Base-by-base conservation (phyloP, 345 rosid genomes). In the Populus davidiana region DNA sequence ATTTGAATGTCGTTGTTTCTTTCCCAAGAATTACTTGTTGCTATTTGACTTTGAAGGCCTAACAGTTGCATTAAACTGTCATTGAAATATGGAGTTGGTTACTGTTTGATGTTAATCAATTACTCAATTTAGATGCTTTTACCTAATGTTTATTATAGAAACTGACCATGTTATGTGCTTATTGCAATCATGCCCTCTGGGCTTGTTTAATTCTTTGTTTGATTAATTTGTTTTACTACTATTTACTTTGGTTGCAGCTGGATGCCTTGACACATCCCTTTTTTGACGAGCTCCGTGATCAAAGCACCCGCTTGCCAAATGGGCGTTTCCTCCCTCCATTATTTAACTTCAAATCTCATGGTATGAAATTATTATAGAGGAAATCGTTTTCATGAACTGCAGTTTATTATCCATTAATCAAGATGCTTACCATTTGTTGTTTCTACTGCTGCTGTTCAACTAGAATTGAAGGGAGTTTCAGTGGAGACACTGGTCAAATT, bases 271-370 rank as follows among this genome's bases (percentile, higher is more conserved):
- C 83, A 69, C 98, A 96, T 79, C 98, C 98, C 36, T 96, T 96
- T 86, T 96, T 96, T 79, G 97, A 96, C 23, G 99, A 96, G 87
- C 83, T 96, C 63, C 95, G 97, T 17, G 97, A 94, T 75, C 91
- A 87, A 2, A 92, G 86, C 43, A 81, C 93, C 8, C 89, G 93
- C 75, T 75, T 96, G 79, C 99, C 99, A 68, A 92, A 90, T 69
- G 97, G 97, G 38, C 95, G 93, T 13, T 86, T 90, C 87, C 92
- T 94, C 80, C 99, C 97, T 2, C 97, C 98, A 0, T 82, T 94
- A 35, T 91, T 96, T 82, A 92, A 92, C 87, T 94, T 94, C 49
- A 96, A 94, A 81, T 56, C 97, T 67, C 94, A 94, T 29, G 99
- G 97, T 96, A 78, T 5, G 76, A 21, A 25, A 36, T 18, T 67